Evolutionary conservation across 2,329 filamentous ascomycete genomes (phyloP), one percentile per base, ranked within the genome.

Genomic region (Exophiala viscosa): DNA sequence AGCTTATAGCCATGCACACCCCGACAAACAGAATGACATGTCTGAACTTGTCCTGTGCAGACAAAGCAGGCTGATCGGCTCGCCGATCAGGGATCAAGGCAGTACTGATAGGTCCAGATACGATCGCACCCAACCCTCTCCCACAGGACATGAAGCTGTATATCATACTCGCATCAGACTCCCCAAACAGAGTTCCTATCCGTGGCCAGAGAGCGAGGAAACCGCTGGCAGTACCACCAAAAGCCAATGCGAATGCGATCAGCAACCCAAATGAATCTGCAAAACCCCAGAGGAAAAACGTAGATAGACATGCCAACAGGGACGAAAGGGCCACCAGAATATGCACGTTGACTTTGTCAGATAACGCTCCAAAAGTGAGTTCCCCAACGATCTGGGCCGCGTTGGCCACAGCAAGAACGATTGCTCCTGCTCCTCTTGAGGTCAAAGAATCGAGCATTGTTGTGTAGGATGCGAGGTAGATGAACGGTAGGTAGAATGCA

Each of bases 51-150:
- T 20, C 17, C 13, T 33, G n/a, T 15, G 11, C 35, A 28, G 34
- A 32, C 32, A 15, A 31, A 15, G n/a, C 11, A 13, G 17, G 10
- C 11, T n/a, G 17, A 11, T 5, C 11, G n/a, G 36, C n/a, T 15
- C 13, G 8, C 5, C 17, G 35, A 15, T 7, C 28, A 13, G 7
- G 11, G 11, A 57, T 15, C n/a, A 57, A 31, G 13, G 66, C 69
- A 59, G 78, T 75, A 45, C 76, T 79, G 39, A 81, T 63, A 0
- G 78, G 78, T 3, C 78, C 78, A 52, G 70, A 74, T 7, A 74
- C 70, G 9, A 81, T 65, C 60, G 74, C 76, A 4, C 78, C 77
- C 14, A 80, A 68, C 0, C 78, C 78, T 34, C 76, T 74, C 0
- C 77, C 77, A 10, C 72, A 71, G 8, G 71, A 71, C 52, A 81